Conservation (phyloP, 495 filamentous ascomycete genomes). For the Alectoria sarmentosa region DNA sequence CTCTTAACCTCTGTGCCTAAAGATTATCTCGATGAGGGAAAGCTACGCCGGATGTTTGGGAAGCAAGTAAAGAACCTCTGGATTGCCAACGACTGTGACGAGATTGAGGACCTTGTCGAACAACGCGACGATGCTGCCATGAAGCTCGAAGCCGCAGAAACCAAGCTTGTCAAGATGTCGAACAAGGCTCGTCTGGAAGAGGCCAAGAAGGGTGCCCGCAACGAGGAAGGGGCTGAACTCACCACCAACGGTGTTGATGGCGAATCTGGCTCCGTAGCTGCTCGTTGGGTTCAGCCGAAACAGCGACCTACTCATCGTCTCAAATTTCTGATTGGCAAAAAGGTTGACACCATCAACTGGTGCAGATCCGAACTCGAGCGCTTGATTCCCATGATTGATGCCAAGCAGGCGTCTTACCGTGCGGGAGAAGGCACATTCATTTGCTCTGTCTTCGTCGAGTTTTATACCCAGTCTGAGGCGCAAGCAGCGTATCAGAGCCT, state of each 20-base stretch:
- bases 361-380: conserved; percentile 72
- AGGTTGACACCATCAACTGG: conserved; percentile 84
- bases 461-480: conserved; percentile 69
- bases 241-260: conserved; percentile 48
- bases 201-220: conserved; percentile 58
- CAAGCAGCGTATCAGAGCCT: conserved; percentile 78
- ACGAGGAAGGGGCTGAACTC: conserved; percentile 40
- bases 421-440: conserved; percentile 59
- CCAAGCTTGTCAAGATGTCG: conserved; percentile 75
- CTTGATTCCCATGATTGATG: conserved; percentile 71
- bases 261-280: conserved; percentile 69
- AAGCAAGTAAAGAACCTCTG: conserved; percentile 71
- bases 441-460: conserved; percentile 71
- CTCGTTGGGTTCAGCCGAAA: conserved; percentile 70
- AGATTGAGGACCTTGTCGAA: conserved; percentile 78
- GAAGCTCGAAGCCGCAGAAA: conserved; percentile 85
- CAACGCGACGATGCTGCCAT: conserved; percentile 76
- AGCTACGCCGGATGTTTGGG: conserved; percentile 73
- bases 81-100: conserved; percentile 71
- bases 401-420: conserved; percentile 65
- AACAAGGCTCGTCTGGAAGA: conserved; percentile 69
- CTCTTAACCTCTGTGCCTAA: conserved; percentile 82
- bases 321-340: conserved; percentile 76
- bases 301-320: conserved; percentile 81
- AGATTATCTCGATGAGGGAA: conserved; percentile 63